These are phyloP conservation scores for Tolypocladium pustulatum DNA, from an alignment of 2,329 filamentous ascomycete genomes.

Conservation along the genomic window DNA sequence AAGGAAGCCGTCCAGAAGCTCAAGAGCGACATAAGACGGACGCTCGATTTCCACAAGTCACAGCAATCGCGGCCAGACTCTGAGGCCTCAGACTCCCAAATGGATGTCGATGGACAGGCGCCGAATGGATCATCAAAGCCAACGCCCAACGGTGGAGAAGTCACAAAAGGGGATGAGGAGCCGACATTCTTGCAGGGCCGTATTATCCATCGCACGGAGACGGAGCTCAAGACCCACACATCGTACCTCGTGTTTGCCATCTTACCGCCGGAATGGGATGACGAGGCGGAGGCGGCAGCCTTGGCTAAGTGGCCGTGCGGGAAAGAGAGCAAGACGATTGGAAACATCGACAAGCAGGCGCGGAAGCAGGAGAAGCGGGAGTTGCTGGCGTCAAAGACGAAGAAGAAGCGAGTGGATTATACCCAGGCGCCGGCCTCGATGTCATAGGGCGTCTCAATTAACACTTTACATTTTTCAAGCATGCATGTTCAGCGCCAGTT, in stretches of 20 bases:
- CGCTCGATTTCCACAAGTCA: constrained; percentile 50
- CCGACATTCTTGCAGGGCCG: constrained; percentile 67
- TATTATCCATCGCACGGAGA: constrained; percentile 70
- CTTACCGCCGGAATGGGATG: constrained; percentile 76
- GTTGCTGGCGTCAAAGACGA: constrained; percentile 35
- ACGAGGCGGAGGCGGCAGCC: constrained; percentile 65
- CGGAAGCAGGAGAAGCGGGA: constrained; percentile 48
- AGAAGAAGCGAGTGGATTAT: constrained; percentile 21
- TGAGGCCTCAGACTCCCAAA: constrained; percentile 24
- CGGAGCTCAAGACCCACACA: constrained; percentile 89
- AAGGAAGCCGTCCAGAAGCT: constrained; percentile 68
- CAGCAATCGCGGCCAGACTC: constrained; percentile 14
- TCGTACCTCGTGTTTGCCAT: constrained; percentile 94
- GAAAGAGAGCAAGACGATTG: constrained; percentile 40
- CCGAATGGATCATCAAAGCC: background rate
- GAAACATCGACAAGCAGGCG: constrained; percentile 40
- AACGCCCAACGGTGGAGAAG: background rate
- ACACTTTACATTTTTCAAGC: background rate
- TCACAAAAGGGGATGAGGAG: constrained; percentile 13
- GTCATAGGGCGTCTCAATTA: background rate
- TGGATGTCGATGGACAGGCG: constrained; percentile 26
- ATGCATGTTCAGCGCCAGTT: background rate
- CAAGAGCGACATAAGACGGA: constrained; percentile 60
- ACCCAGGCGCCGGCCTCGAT: constrained; percentile 4
- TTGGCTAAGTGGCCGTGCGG: constrained; percentile 53